Conservation (phyloP, 495 filamentous ascomycete species). For the Arthonia radiata region DNA sequence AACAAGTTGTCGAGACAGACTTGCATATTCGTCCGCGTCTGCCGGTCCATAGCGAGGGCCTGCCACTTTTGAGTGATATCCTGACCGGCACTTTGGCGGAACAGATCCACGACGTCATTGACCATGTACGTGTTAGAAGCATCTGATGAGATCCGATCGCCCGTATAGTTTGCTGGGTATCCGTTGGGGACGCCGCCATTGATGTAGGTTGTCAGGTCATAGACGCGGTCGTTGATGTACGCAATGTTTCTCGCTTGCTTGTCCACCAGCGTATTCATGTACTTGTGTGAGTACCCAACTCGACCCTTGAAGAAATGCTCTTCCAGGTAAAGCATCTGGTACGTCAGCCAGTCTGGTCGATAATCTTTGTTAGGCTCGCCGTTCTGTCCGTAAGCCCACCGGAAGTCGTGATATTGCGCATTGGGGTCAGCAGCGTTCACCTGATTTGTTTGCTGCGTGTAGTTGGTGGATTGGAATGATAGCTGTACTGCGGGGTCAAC, state of each 20-base stretch:
- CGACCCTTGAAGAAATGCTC: conserved; percentile 66
- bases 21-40: conserved; percentile 40
- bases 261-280: conserved; percentile 41
- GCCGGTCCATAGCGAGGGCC: conserved; percentile 28
- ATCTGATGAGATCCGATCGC: conserved; percentile 19
- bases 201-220: conserved; percentile 75
- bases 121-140: conserved; percentile 64
- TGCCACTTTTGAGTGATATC: conserved; percentile 76
- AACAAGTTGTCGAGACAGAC: conserved; percentile 86
- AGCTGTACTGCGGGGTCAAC: conserved; percentile 51
- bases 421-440: conserved; percentile 48
- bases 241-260: conserved; percentile 42
- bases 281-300: conserved; percentile 60
- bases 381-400: no score
- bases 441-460: conserved; percentile 33
- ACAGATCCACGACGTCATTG: conserved; percentile 43
- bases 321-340: conserved; percentile 56
- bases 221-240: conserved; percentile 58
- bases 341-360: conserved; percentile 71
- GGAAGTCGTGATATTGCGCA: conserved; percentile 76
- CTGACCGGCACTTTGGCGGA: conserved; percentile 44
- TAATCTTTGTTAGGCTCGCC: conserved; percentile 62
- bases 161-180: conserved; percentile 25
- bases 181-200: conserved; percentile 44
- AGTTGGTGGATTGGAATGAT: conserved; percentile 57